A percentile compares a stretch with the other conserved stretches of the same genome.
These are phyloP conservation scores for Fraxinus angustifolia DNA, from an alignment of 305 asterid species.

Conservation along the genomic window DNA sequence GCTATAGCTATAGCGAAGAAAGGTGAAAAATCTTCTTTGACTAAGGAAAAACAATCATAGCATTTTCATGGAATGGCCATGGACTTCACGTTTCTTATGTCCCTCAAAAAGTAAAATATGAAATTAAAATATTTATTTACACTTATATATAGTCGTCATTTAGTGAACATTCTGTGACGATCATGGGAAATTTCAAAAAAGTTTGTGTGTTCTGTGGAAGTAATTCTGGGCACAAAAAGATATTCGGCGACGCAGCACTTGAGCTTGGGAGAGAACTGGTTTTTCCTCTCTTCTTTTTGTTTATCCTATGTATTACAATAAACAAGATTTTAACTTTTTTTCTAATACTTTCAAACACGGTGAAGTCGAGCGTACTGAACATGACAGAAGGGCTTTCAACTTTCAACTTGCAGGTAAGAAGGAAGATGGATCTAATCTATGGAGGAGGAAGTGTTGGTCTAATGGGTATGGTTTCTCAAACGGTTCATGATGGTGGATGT, in stretches of 20 bases:
- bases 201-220: constrained; percentile 64
- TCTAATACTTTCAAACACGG: not conserved
- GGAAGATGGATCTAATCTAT: constrained; percentile 49
- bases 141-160: constrained; percentile 10
- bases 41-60: constrained; percentile 9
- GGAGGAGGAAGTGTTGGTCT: constrained; percentile 60
- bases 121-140: not conserved
- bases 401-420: constrained; percentile 36
- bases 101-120: not conserved
- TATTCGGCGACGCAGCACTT: constrained; percentile 59
- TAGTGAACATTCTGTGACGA: constrained; percentile 4
- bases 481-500: constrained; percentile 49
- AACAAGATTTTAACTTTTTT: not conserved
- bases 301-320: not conserved
- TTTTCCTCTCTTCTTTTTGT: not conserved
- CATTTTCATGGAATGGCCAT: constrained; percentile 13
- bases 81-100: constrained; percentile 16
- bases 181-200: constrained; percentile 45
- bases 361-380: not conserved
- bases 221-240: constrained; percentile 42
- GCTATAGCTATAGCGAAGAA: constrained; percentile 23
- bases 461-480: constrained; percentile 56
- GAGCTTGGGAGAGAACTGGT: constrained; percentile 58
- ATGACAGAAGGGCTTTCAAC: constrained; percentile 2
- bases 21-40: constrained; percentile 33